Conservation (phyloP, 2,329 filamentous ascomycete genomes). For the Metarhizium rileyi region DNA sequence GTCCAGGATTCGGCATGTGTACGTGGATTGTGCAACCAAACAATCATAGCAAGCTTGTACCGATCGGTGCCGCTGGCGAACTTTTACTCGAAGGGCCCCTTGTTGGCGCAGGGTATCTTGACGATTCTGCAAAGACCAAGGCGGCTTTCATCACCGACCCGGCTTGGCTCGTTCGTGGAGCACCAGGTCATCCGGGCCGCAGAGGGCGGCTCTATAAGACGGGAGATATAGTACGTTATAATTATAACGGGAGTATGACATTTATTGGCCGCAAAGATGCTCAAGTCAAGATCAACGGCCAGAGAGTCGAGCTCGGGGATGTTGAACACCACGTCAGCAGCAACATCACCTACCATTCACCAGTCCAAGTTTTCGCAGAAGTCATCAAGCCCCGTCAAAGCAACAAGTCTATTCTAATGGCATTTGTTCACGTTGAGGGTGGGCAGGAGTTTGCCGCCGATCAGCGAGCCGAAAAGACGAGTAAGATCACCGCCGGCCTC, state of each 20-base stretch:
- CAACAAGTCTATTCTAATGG: background rate
- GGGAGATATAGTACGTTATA: slow-evolving; percentile 35
- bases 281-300: slow-evolving; percentile 47
- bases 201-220: slow-evolving; percentile 30
- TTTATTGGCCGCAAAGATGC: slow-evolving; percentile 42
- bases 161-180: slow-evolving; percentile 14
- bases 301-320: slow-evolving; percentile 34
- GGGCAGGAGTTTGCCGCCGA: background rate
- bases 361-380: slow-evolving; percentile 1
- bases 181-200: background rate
- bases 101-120: slow-evolving; percentile 39
- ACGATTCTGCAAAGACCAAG: slow-evolving; percentile 33
- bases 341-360: background rate
- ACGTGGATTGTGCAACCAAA: slow-evolving; percentile 5
- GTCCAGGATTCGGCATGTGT: slow-evolving; percentile 1
- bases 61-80: slow-evolving; percentile 25
- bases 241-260: slow-evolving; percentile 21
- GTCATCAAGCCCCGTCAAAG: background rate
- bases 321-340: slow-evolving; percentile 10
- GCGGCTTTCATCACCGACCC: slow-evolving; percentile 32
- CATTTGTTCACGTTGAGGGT: background rate
- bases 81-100: slow-evolving; percentile 31
- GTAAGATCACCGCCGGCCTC: background rate
- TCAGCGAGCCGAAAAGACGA: background rate
- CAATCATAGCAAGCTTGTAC: slow-evolving; percentile 12